Evolutionary conservation across 1,284 basidiomycete species (phyloP), one percentile per base, ranked within the genome.

Genomic region (Ustilago shanxiensis): DNA sequence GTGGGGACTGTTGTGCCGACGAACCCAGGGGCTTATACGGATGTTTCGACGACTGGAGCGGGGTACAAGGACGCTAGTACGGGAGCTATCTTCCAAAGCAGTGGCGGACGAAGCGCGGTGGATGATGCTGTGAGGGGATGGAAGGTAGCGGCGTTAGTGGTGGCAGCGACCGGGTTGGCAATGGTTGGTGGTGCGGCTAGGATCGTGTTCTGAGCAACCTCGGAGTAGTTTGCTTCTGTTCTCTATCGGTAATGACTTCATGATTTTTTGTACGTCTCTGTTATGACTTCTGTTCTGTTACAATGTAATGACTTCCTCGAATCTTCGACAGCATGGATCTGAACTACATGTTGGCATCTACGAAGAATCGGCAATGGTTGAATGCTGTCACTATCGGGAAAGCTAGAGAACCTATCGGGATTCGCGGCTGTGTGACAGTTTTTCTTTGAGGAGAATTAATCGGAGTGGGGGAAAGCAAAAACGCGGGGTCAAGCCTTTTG

Each of bases 21-120:
- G 14, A 26, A 52, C 5, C 66, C 72, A 13, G 59, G 61, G 1
- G 67, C 47, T 14, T 79, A 81, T 44, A 75, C 70, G 9, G 79
- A 81, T 60, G 79, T 81, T 0, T 56, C 56, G 13, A 57, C 76
- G 11, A 74, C 77, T 2, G 68, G 67, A 3, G 45, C 64, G 13
- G 75, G 78, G 16, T 78, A 77, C 33, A 66, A 71, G 22, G 76
- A 80, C 47, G 53, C 65, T 4, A 60, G 72, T 20, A 80, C 79
- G 3, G 79, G 79, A 1, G 68, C 65, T 7, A 78, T 78, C 31
- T 80, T 78, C 41, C 63, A 73, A 54, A 65, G 60, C 26, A 58
- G 52, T 1, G 68, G 22, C 0, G 60, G 62, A 10, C 61, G 50
- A 20, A 54, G 54, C 41, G 28, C 24, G 10, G 49, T 69, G n/a